Conservation (phyloP, 2,329 filamentous ascomycete genomes). For the Didymella sp. region DNA sequence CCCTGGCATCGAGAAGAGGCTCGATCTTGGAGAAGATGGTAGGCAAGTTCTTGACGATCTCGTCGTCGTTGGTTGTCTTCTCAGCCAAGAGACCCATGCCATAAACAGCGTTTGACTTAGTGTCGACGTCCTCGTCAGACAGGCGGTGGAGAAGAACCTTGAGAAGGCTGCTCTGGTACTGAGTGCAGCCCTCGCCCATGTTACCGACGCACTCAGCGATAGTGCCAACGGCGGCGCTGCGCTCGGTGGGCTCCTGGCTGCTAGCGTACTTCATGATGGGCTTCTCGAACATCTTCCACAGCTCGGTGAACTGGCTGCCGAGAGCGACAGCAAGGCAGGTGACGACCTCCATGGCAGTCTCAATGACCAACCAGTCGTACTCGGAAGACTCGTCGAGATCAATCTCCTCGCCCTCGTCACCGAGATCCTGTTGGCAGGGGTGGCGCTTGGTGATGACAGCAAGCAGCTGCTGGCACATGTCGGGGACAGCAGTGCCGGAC, state of each 20-base stretch:
- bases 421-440: slow-evolving; percentile 89
- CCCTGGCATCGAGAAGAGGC: slow-evolving; percentile 76
- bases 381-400: slow-evolving; percentile 79
- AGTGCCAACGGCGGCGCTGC: slow-evolving; percentile 87
- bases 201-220: slow-evolving; percentile 89
- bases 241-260: slow-evolving; percentile 84
- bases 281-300: slow-evolving; percentile 97
- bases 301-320: slow-evolving; percentile 78
- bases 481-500: slow-evolving; percentile 69
- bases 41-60: slow-evolving; percentile 76
- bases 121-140: slow-evolving; percentile 86
- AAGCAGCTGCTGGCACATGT: slow-evolving; percentile 76
- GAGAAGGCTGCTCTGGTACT: slow-evolving; percentile 77
- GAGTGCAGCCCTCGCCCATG: slow-evolving; percentile 81
- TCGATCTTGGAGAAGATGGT: slow-evolving; percentile 86
- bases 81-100: slow-evolving; percentile 84
- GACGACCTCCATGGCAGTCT: slow-evolving; percentile 90
- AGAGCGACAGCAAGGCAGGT: slow-evolving; percentile 84
- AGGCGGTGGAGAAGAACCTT: slow-evolving; percentile 85
- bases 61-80: slow-evolving; percentile 76
- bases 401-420: slow-evolving; percentile 76
- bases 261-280: slow-evolving; percentile 86
- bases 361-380: slow-evolving; percentile 96
- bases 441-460: slow-evolving; percentile 88
- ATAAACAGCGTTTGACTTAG: slow-evolving; percentile 94